These are phyloP conservation scores for Leptographium lundbergii DNA, from an alignment of 2,329 filamentous ascomycete genomes.

Conservation along the genomic window DNA sequence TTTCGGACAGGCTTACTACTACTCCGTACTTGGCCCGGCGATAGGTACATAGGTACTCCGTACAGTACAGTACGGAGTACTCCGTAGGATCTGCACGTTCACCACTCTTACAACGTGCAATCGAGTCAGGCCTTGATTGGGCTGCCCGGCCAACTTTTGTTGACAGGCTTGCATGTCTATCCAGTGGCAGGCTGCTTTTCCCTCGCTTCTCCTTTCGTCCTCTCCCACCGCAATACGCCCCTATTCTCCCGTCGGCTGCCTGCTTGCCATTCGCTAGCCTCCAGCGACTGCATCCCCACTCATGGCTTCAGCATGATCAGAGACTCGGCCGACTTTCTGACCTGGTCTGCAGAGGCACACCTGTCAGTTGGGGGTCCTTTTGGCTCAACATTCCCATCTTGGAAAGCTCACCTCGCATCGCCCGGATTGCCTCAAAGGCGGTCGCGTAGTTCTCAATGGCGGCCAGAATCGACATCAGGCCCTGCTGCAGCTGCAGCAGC, in stretches of 20 bases:
- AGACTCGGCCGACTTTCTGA: conserved; percentile 8
- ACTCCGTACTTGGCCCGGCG: too few relatives aligned
- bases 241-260: too few relatives aligned
- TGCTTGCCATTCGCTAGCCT: too few relatives aligned
- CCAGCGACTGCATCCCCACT: not conserved
- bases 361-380: not conserved
- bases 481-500: conserved; percentile 26
- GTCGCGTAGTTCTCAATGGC: conserved; percentile 30
- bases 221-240: too few relatives aligned
- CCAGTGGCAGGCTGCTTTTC: not conserved
- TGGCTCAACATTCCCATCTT: too few relatives aligned
- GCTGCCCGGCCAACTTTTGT: not conserved
- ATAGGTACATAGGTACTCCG: too few relatives aligned
- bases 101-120: too few relatives aligned
- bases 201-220: not conserved
- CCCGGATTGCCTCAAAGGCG: conserved; percentile 30
- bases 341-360: conserved; percentile 2
- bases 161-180: not conserved
- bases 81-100: too few relatives aligned
- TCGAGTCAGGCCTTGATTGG: not conserved
- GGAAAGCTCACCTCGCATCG: conserved; percentile 31
- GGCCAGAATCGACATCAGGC: conserved; percentile 26
- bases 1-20: not conserved
- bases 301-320: conserved; percentile 5
- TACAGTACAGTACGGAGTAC: too few relatives aligned